Evolutionary conservation across 192 early-diverging fungal species (phyloP), one percentile per base, ranked within the genome.

Genomic region (Coemansia sp.): DNA sequence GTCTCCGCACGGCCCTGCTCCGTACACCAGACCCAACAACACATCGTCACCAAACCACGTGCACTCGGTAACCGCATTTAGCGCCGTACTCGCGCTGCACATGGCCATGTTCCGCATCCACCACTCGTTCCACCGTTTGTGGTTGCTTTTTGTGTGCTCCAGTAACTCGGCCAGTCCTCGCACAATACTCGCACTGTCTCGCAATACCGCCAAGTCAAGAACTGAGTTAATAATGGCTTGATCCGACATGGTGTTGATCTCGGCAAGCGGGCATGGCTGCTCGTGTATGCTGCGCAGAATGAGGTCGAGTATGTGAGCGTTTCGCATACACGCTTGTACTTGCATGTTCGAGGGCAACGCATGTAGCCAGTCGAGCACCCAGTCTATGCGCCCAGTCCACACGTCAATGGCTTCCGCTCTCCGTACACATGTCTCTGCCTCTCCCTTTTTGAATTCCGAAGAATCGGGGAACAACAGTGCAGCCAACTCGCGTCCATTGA

Each of bases 381-480:
- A 69, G 62, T 75, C 72, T 5, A 69, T 21, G 5, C 66, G 66
- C 1, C 72, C 72, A 3, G 72, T 75, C 56, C 61, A 69, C 23
- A 31, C 57, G 28, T 75, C 72, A 25, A 76, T 69, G 2, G 38
- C 42, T 51, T 66, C 64, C 1, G 74, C 74, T 8, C 74, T 59
- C 23, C 11, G 11, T 12, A 76, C 44, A 14, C 67, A 69, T 3
- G 67, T 59, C 17, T n/a, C 14, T 0, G 46, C 59, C 53, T 31
- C 26, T 25, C 4, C 46, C 19, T 57, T 31, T 3, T 44, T 31
- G 31, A 53, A 22, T 64, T 8, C 5, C 5, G 31, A 10, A 1
- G 22, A 38, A 4, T 28, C 38, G 12, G 5, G 17, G 2, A 64
- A 60, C 23, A 65, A 2, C n/a, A 74, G 52, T 0, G 23, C 21